Evolutionary conservation across 2,329 filamentous ascomycete genomes (phyloP), one percentile per base, ranked within the genome.

Genomic region (Fusarium continuum): DNA sequence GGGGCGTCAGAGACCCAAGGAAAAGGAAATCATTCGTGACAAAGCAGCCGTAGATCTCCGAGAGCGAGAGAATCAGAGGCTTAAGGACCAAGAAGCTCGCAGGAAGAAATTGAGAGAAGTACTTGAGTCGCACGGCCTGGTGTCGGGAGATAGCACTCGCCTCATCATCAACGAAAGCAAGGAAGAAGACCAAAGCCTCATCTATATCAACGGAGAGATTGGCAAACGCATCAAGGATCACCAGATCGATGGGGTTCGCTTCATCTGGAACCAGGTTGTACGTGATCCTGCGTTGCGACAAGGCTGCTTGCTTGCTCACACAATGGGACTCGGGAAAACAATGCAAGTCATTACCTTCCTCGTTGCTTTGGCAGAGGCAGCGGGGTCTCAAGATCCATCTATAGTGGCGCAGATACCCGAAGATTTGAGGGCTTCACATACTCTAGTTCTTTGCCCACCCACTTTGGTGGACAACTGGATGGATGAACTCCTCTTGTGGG

Each of bases 291-390:
- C 82, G 5, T 78, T 80, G 6, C 82, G 83, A 16, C 88, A 93
- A 74, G 93, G 93, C 3, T 96, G 91, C 71, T 82, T 96, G 11
- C 81, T 97, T 17, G 91, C 93, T 6, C 93, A 97, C 73, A 92
- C 91, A 1, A 97, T 97, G 93, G 93, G 93, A 2, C 78, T 97
- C 3, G 93, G 93, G 14, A 97, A 97, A 78, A 96, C 93, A 0
- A 92, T 96, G 88, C 93, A 97, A 77, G 86, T 92, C 6, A 92
- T 97, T 56, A 91, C 92, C 1, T 79, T 97, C n/a, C 83, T 97
- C 6, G 83, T 91, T 14, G 88, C 91, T 0, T 85, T 97, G 59
- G 82, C 87, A 5, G 84, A 91, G 65, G 86, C 91, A 4, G 82
- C 86, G 5, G 72, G 73, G 17, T 93, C 90, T 0, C 25, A 73